Evolutionary conservation across 2,329 filamentous ascomycete genomes (phyloP).

Genomic region (Fusarium sp.): DNA sequence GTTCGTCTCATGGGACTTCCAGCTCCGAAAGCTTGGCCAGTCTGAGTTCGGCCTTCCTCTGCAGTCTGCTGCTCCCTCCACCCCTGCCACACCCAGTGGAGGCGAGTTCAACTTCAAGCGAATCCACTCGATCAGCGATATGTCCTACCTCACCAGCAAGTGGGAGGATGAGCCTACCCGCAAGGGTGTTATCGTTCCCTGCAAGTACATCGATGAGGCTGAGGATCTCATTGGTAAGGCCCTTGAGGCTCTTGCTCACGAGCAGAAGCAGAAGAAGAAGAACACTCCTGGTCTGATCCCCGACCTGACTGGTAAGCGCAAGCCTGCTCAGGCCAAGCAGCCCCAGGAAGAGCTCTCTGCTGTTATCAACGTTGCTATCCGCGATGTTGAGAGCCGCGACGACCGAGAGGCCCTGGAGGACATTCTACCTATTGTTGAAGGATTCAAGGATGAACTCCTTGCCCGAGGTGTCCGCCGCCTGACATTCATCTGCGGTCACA

Average conservation of each 20-base stretch:
- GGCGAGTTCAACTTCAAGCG: slow-evolving; percentile 76
- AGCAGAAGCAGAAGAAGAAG: slow-evolving; percentile 68
- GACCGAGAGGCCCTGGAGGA: slow-evolving; percentile 84
- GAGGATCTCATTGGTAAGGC: slow-evolving; percentile 89
- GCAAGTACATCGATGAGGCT: slow-evolving; percentile 92
- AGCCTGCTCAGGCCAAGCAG: slow-evolving; percentile 54
- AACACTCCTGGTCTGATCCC: slow-evolving; percentile 72
- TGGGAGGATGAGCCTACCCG: slow-evolving; percentile 81
- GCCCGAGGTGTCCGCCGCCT: slow-evolving; percentile 86
- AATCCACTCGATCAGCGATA: slow-evolving; percentile 94
- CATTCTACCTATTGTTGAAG: slow-evolving; percentile 80
- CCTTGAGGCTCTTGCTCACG: slow-evolving; percentile 81
- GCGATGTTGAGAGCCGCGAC: slow-evolving; percentile 85
- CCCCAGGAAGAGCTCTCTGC: slow-evolving; percentile 81
- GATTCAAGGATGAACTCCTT: slow-evolving; percentile 86
- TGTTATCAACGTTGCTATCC: slow-evolving; percentile 92
- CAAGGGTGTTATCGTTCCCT: slow-evolving; percentile 94
- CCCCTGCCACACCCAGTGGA: slow-evolving; percentile 79
- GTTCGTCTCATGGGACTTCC: slow-evolving; percentile 95
- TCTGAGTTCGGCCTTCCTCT: slow-evolving; percentile 88
- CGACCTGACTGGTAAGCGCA: slow-evolving; percentile 80
- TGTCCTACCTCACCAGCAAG: slow-evolving; percentile 86
- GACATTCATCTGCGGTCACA: slow-evolving; percentile 96
- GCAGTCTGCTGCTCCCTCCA: slow-evolving; percentile 83
- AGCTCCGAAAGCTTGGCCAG: slow-evolving; percentile 91